These are phyloP conservation scores for Mrakiaceae sp. DNA, from an alignment of 1,284 basidiomycete species.

Conservation along the genomic window DNA sequence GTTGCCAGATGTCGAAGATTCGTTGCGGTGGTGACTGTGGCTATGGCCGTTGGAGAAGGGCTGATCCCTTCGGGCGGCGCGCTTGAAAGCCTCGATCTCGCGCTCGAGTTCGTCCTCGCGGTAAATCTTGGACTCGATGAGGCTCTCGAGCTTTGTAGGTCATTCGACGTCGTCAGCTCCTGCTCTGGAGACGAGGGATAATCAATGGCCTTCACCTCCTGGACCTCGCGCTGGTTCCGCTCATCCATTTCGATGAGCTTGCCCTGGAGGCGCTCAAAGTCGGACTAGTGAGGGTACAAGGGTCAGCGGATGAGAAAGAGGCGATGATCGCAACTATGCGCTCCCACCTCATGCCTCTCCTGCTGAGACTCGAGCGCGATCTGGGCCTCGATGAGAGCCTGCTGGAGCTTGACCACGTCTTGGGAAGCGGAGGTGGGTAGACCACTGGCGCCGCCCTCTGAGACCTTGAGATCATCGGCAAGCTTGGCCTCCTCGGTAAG, in stretches of 20 bases:
- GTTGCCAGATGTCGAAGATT: neutral
- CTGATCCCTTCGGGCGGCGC: conserved; percentile 30
- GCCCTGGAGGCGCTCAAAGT: conserved; percentile 23
- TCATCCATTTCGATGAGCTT: conserved; percentile 26
- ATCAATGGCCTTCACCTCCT: conserved; percentile 3
- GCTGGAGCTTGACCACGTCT: conserved; percentile 21
- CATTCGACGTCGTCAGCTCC: too few relatives aligned
- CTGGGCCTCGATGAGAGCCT: conserved; percentile 26
- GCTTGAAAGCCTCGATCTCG: conserved; percentile 63
- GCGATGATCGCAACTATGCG: neutral
- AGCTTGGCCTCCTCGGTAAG: conserved; percentile 39
- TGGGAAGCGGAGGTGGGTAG: conserved; percentile 19
- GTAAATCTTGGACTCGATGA: conserved; percentile 90
- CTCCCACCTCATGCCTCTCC: conserved; percentile 27
- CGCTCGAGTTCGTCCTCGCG: conserved; percentile 86
- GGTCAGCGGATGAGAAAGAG: neutral
- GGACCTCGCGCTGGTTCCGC: conserved; percentile 24
- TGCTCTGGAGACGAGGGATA: neutral
- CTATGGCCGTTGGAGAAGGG: conserved; percentile 23
- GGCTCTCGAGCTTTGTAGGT: conserved; percentile 57
- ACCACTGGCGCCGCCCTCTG: neutral
- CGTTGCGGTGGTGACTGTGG: neutral
- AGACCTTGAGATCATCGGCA: neutral
- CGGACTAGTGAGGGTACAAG: conserved; percentile 8
- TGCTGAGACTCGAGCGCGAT: conserved; percentile 20